These are phyloP conservation scores for Ophiostoma ips DNA, from an alignment of 2,329 filamentous ascomycete species.

Conservation along the genomic window DNA sequence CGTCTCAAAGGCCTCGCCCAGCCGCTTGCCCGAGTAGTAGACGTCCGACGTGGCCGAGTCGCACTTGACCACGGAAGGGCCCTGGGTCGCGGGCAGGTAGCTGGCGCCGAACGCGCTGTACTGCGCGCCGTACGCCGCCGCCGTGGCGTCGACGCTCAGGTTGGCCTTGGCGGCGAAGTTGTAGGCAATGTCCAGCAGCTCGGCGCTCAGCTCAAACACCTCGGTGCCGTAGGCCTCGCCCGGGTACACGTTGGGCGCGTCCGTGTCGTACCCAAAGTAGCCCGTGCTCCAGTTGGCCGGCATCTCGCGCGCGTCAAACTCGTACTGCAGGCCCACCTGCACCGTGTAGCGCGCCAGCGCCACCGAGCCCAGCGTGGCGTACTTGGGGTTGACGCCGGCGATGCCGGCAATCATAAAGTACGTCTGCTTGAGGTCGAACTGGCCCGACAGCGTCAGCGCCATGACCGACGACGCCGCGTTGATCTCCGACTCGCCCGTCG, in stretches of 20 bases:
- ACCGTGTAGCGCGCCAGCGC: constrained; percentile 56
- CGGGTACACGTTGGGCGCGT: constrained; percentile 42
- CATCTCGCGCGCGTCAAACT: constrained; percentile 57
- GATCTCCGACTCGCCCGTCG: constrained; percentile 57
- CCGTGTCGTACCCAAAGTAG: constrained; percentile 51
- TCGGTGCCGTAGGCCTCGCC: constrained; percentile 51
- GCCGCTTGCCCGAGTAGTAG: constrained; percentile 50
- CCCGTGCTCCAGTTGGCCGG: constrained; percentile 51
- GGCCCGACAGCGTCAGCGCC: constrained; percentile 44
- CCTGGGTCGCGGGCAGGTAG: constrained; percentile 28
- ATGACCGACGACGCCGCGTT: constrained; percentile 56
- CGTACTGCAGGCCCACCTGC: constrained; percentile 63
- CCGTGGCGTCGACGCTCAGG: constrained; percentile 35
- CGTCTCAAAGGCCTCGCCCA: constrained; percentile 51
- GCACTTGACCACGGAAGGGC: constrained; percentile 46
- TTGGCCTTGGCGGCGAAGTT: constrained; percentile 35
- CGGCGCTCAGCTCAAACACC: constrained; percentile 51
- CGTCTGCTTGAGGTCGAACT: constrained; percentile 50
- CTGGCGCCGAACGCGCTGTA: constrained; percentile 30
- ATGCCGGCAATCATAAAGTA: constrained; percentile 65
- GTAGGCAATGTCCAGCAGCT: constrained; percentile 40
- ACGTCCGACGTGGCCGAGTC: constrained; percentile 59
- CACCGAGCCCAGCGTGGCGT: constrained; percentile 50
- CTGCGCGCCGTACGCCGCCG: constrained; percentile 37
- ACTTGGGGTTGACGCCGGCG: constrained; percentile 57